phyloP scores from a whole-genome alignment of 164 flowering plant genomes.

The Taxillus chinensis region DNA sequence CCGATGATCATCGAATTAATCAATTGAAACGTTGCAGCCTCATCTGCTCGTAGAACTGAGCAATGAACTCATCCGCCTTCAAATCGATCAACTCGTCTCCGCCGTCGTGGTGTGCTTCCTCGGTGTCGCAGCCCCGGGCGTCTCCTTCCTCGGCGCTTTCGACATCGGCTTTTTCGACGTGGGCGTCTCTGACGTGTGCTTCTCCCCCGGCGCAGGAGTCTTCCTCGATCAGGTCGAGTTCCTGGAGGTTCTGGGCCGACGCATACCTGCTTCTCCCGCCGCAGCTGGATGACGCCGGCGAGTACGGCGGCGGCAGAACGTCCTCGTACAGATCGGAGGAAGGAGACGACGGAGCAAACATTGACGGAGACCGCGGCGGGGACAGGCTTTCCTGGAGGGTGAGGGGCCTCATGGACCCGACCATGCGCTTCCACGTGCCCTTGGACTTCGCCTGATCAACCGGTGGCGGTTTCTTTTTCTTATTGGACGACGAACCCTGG shows the following conservation, averaged over 20 bases:
- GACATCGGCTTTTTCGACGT: no score
- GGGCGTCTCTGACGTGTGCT: no score
- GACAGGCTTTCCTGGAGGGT: conserved; percentile 21
- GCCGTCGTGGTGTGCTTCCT: conserved; percentile 7
- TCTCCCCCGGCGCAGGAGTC: background rate
- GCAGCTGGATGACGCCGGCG: conserved; percentile 6
- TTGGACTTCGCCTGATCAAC: conserved; percentile 12
- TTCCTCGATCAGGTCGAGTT: conserved; percentile 15
- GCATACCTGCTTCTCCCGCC: conserved; percentile 27
- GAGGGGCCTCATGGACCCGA: conserved; percentile 47
- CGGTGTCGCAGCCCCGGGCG: conserved; percentile 2
- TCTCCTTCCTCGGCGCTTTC: no score
- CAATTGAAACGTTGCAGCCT: conserved; percentile 31
- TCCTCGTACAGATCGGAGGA: conserved; percentile 11
- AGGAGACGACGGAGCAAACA: background rate
- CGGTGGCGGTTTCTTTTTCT: background rate
- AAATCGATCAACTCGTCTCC: conserved; percentile 55
- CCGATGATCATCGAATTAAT: no score
- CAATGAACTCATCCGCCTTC: conserved; percentile 71
- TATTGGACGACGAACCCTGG: background rate
- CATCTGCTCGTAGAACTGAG: conserved; percentile 58
- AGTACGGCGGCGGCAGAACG: conserved; percentile 9
- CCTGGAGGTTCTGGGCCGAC: conserved; percentile 37
- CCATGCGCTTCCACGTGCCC: conserved; percentile 26
- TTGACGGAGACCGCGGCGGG: background rate